phyloP scores from a whole-genome alignment of 179 eudicot species.

The Pouteria campechiana region DNA sequence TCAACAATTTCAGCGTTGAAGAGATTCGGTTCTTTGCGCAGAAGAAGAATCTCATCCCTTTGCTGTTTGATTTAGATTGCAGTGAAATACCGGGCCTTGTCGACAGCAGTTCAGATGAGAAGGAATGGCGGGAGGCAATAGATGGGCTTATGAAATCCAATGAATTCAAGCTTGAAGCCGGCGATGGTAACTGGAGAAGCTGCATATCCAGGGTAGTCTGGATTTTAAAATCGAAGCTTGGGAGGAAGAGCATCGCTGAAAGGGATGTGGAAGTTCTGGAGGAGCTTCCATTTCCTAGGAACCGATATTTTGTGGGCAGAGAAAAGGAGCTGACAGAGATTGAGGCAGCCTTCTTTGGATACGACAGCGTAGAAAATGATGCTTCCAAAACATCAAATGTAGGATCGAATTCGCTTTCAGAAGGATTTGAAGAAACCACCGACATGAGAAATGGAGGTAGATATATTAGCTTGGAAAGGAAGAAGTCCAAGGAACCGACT shows the following conservation, averaged over 20 bases:
- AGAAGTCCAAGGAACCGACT: slow-evolving; percentile 38
- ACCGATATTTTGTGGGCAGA: slow-evolving; percentile 55
- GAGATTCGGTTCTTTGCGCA: slow-evolving; percentile 77
- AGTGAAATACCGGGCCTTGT: slow-evolving; percentile 24
- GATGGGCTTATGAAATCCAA: slow-evolving; percentile 52
- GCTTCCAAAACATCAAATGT: too few species aligned
- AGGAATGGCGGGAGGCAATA: slow-evolving; percentile 50
- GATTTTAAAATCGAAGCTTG: slow-evolving; percentile 56
- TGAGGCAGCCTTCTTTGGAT: slow-evolving; percentile 57
- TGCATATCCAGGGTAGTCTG: slow-evolving; percentile 51
- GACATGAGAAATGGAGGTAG: slow-evolving; percentile 33
- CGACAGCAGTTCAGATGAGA: slow-evolving; percentile 28
- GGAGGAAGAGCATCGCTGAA: slow-evolving; percentile 53
- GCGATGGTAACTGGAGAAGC: slow-evolving; percentile 61
- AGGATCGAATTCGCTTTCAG: too few species aligned
- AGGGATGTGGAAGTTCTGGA: slow-evolving; percentile 36
- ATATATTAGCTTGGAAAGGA: slow-evolving; percentile 46
- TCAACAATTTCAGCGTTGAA: slow-evolving; percentile 56
- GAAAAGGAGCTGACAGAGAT: slow-evolving; percentile 59
- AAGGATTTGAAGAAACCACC: too few species aligned
- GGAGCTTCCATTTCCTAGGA: slow-evolving; percentile 64
- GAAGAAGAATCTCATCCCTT: slow-evolving; percentile 72
- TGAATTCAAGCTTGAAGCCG: slow-evolving; percentile 51
- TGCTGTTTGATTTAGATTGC: slow-evolving; percentile 52
- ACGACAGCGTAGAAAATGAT: too few species aligned